A percentile compares a stretch with the other conserved stretches of the same genome.
Conservation (phyloP, 176 grass and related monocot genomes). For the Rhynchospora breviuscula region DNA sequence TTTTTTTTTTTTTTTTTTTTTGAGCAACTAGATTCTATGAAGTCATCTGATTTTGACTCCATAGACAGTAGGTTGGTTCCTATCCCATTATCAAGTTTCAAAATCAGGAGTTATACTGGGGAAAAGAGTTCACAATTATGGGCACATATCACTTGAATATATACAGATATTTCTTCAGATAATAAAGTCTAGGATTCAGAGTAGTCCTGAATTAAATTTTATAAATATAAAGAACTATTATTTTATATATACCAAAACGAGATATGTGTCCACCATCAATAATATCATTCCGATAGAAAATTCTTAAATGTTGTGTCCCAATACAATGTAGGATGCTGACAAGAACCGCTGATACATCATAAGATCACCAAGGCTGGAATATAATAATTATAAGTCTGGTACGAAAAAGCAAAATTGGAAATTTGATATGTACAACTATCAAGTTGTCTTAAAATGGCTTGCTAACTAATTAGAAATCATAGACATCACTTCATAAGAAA, state of each 20-base stretch:
- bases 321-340: neutral
- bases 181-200: neutral
- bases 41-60: too few relatives aligned
- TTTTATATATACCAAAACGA: neutral
- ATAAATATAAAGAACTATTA: neutral
- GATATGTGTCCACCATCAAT: neutral
- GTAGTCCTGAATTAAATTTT: neutral
- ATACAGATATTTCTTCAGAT: neutral
- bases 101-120: too few relatives aligned
- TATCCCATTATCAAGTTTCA: too few relatives aligned
- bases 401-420: neutral
- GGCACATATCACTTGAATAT: neutral
- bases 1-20: too few relatives aligned
- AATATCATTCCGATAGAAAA: neutral
- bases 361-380: neutral
- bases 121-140: too few relatives aligned
- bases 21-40: too few relatives aligned
- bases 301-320: neutral
- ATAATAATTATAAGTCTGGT: neutral
- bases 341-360: neutral
- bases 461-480: neutral
- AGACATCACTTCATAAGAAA: neutral
- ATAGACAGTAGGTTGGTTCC: too few relatives aligned
- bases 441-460: neutral
- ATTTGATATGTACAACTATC: neutral